Evolutionary conservation across 352 stramenopile genomes (phyloP), one percentile per base, ranked within the genome.

Genomic region (Vaucheria bursata): DNA sequence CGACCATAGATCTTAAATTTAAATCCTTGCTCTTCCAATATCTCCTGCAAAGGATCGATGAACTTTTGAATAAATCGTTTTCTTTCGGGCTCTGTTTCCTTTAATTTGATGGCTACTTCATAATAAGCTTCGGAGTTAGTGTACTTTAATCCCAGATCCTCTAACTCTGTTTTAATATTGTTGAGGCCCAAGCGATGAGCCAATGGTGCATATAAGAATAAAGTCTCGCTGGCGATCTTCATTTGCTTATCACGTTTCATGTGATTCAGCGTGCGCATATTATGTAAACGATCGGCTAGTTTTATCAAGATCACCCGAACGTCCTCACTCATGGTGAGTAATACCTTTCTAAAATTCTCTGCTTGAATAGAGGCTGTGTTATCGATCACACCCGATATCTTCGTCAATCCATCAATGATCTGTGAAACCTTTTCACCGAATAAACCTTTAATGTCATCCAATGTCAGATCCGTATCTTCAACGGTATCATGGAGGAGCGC

Each of bases 271-370:
- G 45, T 59, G 25, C 45, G 45, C 65, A 72, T 72, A 40, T 72
- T 72, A 35, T 72, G 65, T 2, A 72, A 35, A 12, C 65, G 12
- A 35, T 72, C 65, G n/a, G 12, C 12, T 40, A 72, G 65, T 40
- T 94, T 93, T 29, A 95, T 89, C 75, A 93, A 89, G 37, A 95
- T 90, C 59, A 93, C 89, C 3, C 89, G 76, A 85, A 90, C 92
- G 85, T 95, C 89, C 77, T 91, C 87, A 29, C 87, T 91, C 89
- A 95, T 93, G 45, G 89, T 88, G 33, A 95, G 86, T 76, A 95
- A 91, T 87, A 94, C 91, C 81, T 93, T 86, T 36, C 89, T 73
- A 39, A 93, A 81, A 79, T 94, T 94, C 75, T 95, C 89, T 0
- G 88, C 88, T 75, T 94, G 89, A 8, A 74, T 74, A 75, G 64